Conservation (phyloP, 305 asterid genomes). For the Withania somnifera region DNA sequence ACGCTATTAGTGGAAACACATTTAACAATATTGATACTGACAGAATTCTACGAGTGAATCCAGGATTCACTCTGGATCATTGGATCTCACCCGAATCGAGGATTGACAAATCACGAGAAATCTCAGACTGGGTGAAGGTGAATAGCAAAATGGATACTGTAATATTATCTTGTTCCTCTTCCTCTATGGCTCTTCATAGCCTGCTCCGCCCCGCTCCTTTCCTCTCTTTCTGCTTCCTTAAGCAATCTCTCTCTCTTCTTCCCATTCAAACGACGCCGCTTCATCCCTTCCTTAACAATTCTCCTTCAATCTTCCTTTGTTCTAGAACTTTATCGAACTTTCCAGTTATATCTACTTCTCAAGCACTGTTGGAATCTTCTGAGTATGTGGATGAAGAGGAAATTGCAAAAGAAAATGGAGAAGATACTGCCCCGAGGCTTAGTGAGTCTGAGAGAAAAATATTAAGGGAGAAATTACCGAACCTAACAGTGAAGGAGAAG, state of each 20-base stretch:
- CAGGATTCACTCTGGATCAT: too few species aligned
- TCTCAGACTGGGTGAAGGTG: neutral
- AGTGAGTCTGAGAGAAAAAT: neutral
- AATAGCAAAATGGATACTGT: neutral
- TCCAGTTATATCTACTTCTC: neutral
- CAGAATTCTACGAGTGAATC: too few species aligned
- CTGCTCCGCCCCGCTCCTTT: constrained; percentile 22
- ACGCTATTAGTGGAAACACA: too few species aligned
- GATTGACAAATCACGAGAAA: neutral
- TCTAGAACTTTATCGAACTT: neutral
- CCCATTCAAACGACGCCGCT: neutral
- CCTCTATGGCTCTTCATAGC: constrained; percentile 18
- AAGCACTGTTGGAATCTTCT: constrained; percentile 1
- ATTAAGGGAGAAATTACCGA: constrained; percentile 21
- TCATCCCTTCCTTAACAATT: neutral
- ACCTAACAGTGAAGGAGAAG: constrained; percentile 65
- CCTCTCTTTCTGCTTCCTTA: constrained; percentile 9
- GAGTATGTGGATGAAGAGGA: neutral
- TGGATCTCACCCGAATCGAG: too few species aligned
- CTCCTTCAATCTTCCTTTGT: constrained; percentile 3
- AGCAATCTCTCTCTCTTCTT: neutral
- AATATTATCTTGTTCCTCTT: constrained; percentile 1
- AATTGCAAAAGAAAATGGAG: constrained; percentile 6
- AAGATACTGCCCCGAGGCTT: neutral
- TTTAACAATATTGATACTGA: too few species aligned